Percentiles rank a stretch among this genome's conserved stretches.
phyloP scores from a whole-genome alignment of 257 asterid species.

The Rehmannia glutinosa region DNA sequence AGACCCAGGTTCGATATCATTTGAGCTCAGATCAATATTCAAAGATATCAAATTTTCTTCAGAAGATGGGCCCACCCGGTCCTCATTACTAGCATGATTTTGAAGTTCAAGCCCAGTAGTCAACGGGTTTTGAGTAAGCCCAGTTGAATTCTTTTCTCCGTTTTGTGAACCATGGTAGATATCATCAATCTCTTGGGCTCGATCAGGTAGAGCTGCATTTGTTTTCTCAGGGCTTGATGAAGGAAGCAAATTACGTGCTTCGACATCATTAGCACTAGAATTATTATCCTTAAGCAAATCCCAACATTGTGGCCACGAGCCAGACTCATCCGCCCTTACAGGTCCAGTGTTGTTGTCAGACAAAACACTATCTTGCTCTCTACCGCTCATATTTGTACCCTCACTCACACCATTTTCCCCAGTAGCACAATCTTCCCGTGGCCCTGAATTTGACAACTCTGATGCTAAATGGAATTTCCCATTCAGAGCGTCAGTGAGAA shows the following conservation, averaged over 20 bases:
- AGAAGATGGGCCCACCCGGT: conserved; percentile 29
- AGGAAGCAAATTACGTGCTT: conserved; percentile 19
- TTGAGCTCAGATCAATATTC: conserved; percentile 33
- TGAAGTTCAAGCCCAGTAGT: conserved; percentile 24
- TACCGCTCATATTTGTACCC: not conserved
- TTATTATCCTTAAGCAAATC: conserved; percentile 42
- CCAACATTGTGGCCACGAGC: conserved; percentile 47
- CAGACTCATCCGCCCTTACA: conserved; percentile 34
- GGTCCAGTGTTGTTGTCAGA: conserved; percentile 23
- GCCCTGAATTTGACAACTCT: conserved; percentile 30
- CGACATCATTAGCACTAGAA: conserved; percentile 25
- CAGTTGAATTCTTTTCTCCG: conserved; percentile 24
- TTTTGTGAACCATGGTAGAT: conserved; percentile 27
- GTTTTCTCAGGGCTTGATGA: conserved; percentile 23
- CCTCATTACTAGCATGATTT: conserved; percentile 19
- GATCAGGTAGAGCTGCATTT: conserved; percentile 13
- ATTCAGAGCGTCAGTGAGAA: conserved; percentile 60
- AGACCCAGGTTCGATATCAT: conserved; percentile 22
- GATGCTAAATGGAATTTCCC: conserved; percentile 48
- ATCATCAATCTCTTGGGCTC: conserved; percentile 20
- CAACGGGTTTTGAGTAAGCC: conserved; percentile 25
- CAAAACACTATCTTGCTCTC: conserved; percentile 20
- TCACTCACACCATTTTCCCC: conserved; percentile 12
- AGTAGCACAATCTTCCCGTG: conserved; percentile 29
- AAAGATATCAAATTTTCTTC: conserved; percentile 35